Percentiles rank a stretch among this genome's conserved stretches.
Conservation (phyloP, 148 eudicot species). For the Pharnaceum exiguum region DNA sequence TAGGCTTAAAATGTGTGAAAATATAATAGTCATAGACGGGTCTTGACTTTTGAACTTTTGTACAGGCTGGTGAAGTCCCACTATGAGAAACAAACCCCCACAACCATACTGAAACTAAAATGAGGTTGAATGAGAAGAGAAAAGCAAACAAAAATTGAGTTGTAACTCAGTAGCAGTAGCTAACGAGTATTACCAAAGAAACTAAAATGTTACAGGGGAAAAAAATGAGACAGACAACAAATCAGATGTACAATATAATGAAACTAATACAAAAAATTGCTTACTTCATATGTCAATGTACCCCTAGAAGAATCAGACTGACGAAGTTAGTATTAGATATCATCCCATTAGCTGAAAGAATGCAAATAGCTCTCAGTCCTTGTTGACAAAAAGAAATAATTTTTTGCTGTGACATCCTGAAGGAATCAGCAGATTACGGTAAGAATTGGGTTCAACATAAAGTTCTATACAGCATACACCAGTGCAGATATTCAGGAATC, state of each 20-base stretch:
- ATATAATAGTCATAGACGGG: no score
- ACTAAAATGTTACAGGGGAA: no score
- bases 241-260: background rate
- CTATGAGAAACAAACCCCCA: no score
- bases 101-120: no score
- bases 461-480: background rate
- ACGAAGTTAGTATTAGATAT: slow-evolving; percentile 47
- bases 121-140: no score
- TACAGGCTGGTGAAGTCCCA: no score
- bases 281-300: slow-evolving; percentile 53
- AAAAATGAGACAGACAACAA: background rate
- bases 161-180: no score
- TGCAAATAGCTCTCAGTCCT: slow-evolving; percentile 53
- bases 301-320: slow-evolving; percentile 48
- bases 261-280: slow-evolving; percentile 3
- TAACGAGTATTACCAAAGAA: no score
- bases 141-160: no score
- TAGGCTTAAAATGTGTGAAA: no score
- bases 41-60: no score
- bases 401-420: slow-evolving; percentile 50
- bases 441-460: background rate
- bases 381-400: slow-evolving; percentile 46
- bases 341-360: slow-evolving; percentile 47
- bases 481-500: background rate
- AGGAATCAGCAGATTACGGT: slow-evolving; percentile 7